phyloP scores from a whole-genome alignment of 768 basidiomycete genomes.

The Tubosaeta brunneosetosa region DNA sequence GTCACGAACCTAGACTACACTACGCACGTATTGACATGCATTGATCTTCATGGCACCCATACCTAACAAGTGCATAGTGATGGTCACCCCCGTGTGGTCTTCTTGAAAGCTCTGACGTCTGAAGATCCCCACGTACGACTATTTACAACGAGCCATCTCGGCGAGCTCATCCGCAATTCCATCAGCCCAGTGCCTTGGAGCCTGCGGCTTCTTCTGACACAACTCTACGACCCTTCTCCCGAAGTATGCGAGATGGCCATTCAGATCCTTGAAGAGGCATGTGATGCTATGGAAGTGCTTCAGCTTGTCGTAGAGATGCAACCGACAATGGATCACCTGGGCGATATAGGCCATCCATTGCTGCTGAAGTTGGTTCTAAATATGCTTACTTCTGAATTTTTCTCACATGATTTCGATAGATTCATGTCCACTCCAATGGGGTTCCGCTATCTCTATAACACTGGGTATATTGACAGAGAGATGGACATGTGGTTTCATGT shows the following conservation, averaged over 20 bases:
- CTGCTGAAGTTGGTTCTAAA: constrained; percentile 65
- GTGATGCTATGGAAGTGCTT: constrained; percentile 76
- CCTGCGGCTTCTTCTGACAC: constrained; percentile 85
- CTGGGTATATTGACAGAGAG: constrained; percentile 89
- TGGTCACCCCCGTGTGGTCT: constrained; percentile 87
- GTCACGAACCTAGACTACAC: constrained; percentile 90
- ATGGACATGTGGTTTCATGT: constrained; percentile 97
- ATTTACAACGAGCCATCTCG: constrained; percentile 85
- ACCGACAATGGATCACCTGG: constrained; percentile 92
- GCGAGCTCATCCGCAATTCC: constrained; percentile 67
- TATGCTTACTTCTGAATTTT: neutral
- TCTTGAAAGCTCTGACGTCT: constrained; percentile 93
- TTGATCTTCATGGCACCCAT: constrained; percentile 1
- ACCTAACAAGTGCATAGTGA: constrained; percentile 50
- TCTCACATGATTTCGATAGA: constrained; percentile 36
- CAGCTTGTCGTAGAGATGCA: constrained; percentile 92
- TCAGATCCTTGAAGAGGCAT: constrained; percentile 83
- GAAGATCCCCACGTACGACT: constrained; percentile 86
- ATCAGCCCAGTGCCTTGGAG: constrained; percentile 77
- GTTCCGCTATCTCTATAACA: constrained; percentile 86
- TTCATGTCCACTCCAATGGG: constrained; percentile 94
- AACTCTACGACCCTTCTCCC: constrained; percentile 87
- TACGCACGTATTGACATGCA: constrained; percentile 48
- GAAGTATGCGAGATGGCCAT: constrained; percentile 92
- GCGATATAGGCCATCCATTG: constrained; percentile 85